Conservation (phyloP, 441 rosid species). For the Omphalea diandra region DNA sequence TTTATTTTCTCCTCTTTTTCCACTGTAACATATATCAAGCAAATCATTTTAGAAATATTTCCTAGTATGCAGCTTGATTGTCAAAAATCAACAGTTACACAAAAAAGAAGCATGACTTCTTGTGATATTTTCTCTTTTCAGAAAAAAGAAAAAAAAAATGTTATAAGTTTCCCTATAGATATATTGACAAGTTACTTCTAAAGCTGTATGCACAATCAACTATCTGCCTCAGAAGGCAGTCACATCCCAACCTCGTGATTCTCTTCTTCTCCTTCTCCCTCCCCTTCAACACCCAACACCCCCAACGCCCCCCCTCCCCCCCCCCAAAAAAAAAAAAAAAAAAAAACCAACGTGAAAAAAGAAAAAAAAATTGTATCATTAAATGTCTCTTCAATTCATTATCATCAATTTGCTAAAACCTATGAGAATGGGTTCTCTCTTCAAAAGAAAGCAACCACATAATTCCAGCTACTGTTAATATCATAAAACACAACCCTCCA, state of each 20-base stretch:
- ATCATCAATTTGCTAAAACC: background rate
- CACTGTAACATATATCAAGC: background rate
- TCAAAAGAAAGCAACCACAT: background rate
- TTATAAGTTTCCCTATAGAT: background rate
- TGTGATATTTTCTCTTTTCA: background rate
- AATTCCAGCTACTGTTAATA: background rate
- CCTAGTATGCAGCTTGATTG: background rate
- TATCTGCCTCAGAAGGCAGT: background rate
- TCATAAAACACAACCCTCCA: background rate
- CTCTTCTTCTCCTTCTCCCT: too few relatives aligned
- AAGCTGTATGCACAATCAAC: background rate
- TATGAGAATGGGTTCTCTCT: background rate
- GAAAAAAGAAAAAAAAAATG: slow-evolving; percentile 5
- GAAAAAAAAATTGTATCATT: background rate
- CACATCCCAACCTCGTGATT: background rate
- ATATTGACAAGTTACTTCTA: background rate
- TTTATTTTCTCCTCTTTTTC: background rate
- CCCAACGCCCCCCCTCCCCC: too few relatives aligned
- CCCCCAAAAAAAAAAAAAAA: too few relatives aligned
- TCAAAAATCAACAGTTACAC: too few relatives aligned
- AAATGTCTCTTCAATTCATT: background rate
- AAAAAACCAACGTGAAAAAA: too few relatives aligned
- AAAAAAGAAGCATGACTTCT: background rate
- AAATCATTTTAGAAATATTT: background rate
- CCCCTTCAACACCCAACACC: too few relatives aligned